Conservation (phyloP, 2,329 filamentous ascomycete genomes). For the Colletotrichum sp. region DNA sequence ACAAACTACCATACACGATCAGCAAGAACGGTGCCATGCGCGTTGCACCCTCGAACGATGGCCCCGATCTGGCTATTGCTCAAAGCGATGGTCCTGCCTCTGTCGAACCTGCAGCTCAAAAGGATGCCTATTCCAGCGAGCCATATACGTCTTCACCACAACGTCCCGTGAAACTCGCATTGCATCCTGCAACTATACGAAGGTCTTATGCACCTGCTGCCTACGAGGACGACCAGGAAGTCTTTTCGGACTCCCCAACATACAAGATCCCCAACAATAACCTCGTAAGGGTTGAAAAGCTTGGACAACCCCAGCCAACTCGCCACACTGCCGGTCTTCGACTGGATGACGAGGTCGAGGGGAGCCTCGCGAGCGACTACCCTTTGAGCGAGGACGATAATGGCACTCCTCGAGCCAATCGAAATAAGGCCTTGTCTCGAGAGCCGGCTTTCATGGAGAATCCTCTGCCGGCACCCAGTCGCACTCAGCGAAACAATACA, state of each 20-base stretch:
- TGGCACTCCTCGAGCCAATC: constrained; percentile 21
- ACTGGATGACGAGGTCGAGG: background rate
- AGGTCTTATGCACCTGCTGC: constrained; percentile 28
- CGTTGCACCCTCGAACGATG: constrained; percentile 3
- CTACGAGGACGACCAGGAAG: constrained; percentile 27
- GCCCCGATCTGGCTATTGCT: constrained; percentile 23
- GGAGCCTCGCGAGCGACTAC: constrained; percentile 15
- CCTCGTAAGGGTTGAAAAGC: background rate
- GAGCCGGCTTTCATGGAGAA: constrained; percentile 21
- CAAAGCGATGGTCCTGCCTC: constrained; percentile 19
- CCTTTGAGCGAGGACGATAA: constrained; percentile 12
- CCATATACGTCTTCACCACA: constrained; percentile 18
- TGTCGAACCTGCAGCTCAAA: constrained; percentile 22
- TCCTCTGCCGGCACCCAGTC: constrained; percentile 21
- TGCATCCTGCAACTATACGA: constrained; percentile 39
- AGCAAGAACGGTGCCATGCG: constrained; percentile 44
- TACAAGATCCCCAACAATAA: constrained; percentile 22
- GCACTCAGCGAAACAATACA: constrained; percentile 23
- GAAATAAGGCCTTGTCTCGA: constrained; percentile 24
- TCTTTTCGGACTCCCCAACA: constrained; percentile 29
- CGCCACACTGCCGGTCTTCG: background rate
- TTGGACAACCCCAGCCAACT: background rate
- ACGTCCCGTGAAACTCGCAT: constrained; percentile 38
- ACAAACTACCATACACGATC: constrained; percentile 33
- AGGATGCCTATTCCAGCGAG: background rate